phyloP scores from a whole-genome alignment of 148 eudicot species.

The Cornus controversa region DNA sequence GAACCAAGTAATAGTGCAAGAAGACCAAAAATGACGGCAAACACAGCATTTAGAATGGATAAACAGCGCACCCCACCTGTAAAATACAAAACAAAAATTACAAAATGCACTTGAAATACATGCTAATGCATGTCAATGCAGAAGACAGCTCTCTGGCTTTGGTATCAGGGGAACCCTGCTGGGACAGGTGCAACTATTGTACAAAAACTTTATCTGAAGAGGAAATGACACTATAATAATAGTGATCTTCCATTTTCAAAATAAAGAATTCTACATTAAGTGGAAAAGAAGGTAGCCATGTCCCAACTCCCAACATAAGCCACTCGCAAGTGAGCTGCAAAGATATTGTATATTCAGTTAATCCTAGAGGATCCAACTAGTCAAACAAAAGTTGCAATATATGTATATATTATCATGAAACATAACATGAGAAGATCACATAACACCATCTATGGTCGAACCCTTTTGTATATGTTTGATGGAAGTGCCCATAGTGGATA shows the following conservation, averaged over 20 bases:
- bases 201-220: not conserved
- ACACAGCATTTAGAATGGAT: conserved; percentile 62
- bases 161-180: not conserved
- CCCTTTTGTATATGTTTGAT: not conserved
- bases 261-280: not conserved
- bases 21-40: conserved; percentile 66
- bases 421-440: not conserved
- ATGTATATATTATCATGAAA: not conserved
- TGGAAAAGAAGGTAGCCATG: not conserved
- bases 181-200: not conserved
- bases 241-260: not conserved
- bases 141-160: not conserved
- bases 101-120: not conserved
- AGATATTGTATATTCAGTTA: not conserved
- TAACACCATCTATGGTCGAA: not conserved
- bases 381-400: not conserved
- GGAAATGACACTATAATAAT: not conserved
- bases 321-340: not conserved
- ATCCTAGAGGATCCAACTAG: not conserved
- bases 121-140: not conserved
- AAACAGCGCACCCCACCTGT: conserved; percentile 94
- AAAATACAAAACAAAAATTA: conserved; percentile 6
- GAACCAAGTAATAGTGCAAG: conserved; percentile 86
- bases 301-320: not conserved
- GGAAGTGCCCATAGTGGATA: not conserved